A percentile compares a stretch with the other conserved stretches of the same genome.
These are phyloP conservation scores for Aspergillus fumigatus DNA, from an alignment of 2,329 filamentous ascomycete species.

Conservation along the genomic window DNA sequence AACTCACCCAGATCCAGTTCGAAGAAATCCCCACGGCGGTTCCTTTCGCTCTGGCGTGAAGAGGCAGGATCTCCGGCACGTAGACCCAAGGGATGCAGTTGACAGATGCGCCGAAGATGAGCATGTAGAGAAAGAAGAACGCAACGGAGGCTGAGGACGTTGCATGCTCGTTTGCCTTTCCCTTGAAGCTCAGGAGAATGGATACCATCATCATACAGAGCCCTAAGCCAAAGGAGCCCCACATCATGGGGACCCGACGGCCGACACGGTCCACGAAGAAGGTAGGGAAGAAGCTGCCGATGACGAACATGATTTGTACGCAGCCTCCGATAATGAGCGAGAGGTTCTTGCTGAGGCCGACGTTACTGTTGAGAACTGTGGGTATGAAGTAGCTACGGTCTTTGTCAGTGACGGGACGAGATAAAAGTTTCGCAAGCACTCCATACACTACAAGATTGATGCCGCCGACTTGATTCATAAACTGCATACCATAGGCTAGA, in stretches of 20 bases:
- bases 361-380: too few relatives aligned
- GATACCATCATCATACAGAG: too few relatives aligned
- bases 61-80: conserved; percentile 48
- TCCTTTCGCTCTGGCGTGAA: conserved; percentile 48
- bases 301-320: conserved; percentile 25
- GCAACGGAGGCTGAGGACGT: conserved; percentile 45
- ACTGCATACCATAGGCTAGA: too few relatives aligned
- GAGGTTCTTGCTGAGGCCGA: too few relatives aligned
- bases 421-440: too few relatives aligned
- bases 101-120: conserved; percentile 41
- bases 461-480: too few relatives aligned
- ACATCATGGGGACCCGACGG: conserved; percentile 38
- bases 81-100: conserved; percentile 50
- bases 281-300: conserved; percentile 43
- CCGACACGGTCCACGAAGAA: conserved; percentile 42
- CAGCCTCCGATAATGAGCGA: conserved; percentile 19
- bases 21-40: conserved; percentile 37
- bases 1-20: conserved; percentile 43
- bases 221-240: not conserved
- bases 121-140: conserved; percentile 47
- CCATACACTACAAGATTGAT: too few relatives aligned
- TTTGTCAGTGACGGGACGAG: too few relatives aligned
- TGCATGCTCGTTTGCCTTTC: conserved; percentile 19
- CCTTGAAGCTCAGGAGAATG: too few relatives aligned
- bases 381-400: too few relatives aligned